These are phyloP conservation scores for Gillenia trifoliata DNA, from an alignment of 306 rosid genomes.

Conservation along the genomic window DNA sequence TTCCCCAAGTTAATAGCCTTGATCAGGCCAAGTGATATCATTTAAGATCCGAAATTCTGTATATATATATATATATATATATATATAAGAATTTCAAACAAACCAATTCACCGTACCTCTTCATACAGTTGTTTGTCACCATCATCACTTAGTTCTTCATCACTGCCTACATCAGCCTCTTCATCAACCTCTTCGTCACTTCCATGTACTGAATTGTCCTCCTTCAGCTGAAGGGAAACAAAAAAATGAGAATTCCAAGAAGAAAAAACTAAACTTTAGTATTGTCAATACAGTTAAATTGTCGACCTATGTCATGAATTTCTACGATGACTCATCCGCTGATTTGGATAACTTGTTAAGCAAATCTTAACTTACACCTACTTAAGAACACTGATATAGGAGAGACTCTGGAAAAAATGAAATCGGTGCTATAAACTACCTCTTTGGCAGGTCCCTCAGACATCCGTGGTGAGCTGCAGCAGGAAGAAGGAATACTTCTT, in stretches of 20 bases:
- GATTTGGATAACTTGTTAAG: not conserved
- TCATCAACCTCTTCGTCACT: conserved; percentile 95
- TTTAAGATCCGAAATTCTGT: not conserved
- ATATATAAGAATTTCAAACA: not conserved
- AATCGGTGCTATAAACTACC: conserved; percentile 37
- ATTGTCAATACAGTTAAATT: not conserved
- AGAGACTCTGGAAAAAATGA: not conserved
- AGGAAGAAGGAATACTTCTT: conserved; percentile 72
- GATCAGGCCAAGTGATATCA: not conserved
- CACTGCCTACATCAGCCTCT: conserved; percentile 66
- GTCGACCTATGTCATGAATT: not conserved
- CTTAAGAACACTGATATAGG: not conserved
- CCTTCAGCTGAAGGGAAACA: conserved; percentile 54
- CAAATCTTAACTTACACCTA: not conserved
- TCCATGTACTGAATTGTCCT: conserved; percentile 78
- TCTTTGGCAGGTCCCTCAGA: conserved; percentile 76
- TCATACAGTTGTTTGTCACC: conserved; percentile 45
- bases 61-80: not conserved
- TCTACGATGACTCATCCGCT: not conserved
- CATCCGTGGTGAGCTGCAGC: conserved; percentile 88
- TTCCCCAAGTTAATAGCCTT: not conserved
- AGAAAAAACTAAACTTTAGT: not conserved
- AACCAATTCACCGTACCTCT: conserved; percentile 49
- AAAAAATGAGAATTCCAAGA: not conserved
- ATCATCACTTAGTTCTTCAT: conserved; percentile 79